These are phyloP conservation scores for Alternaria arborescens DNA, from an alignment of 2,329 filamentous ascomycete genomes.

Conservation along the genomic window DNA sequence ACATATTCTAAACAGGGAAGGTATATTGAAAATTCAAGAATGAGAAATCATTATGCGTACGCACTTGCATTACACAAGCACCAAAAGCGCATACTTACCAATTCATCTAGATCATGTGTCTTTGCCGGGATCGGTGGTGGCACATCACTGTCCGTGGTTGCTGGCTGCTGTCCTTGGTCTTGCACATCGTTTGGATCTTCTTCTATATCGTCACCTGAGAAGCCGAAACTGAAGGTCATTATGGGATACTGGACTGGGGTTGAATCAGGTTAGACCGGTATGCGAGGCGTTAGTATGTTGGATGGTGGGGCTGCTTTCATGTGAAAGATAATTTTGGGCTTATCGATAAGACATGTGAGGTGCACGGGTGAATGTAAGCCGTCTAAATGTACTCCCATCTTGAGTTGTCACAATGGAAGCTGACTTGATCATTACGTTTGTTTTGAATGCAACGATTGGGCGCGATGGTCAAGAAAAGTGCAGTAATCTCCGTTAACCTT, in stretches of 20 bases:
- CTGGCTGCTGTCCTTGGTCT: conserved; percentile 13
- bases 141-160: conserved; percentile 18
- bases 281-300: background rate
- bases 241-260: conserved; percentile 10
- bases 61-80: background rate
- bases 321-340: conserved; percentile 29
- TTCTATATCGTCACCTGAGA: conserved; percentile 67
- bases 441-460: background rate
- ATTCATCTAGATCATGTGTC: conserved; percentile 56
- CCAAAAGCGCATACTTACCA: conserved; percentile 52
- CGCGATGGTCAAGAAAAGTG: background rate
- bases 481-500: background rate
- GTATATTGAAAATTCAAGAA: background rate
- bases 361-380: conserved; percentile 24
- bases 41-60: background rate
- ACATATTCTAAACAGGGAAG: background rate
- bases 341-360: conserved; percentile 35
- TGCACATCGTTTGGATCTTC: conserved; percentile 53
- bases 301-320: conserved; percentile 7
- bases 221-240: conserved; percentile 64
- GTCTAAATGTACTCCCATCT: background rate
- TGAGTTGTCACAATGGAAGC: background rate
- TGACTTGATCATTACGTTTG: background rate
- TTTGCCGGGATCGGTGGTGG: conserved; percentile 49
- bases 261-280: background rate